Base-by-base conservation (phyloP, 208 protist genomes). In the Angomonas deanei region DNA sequence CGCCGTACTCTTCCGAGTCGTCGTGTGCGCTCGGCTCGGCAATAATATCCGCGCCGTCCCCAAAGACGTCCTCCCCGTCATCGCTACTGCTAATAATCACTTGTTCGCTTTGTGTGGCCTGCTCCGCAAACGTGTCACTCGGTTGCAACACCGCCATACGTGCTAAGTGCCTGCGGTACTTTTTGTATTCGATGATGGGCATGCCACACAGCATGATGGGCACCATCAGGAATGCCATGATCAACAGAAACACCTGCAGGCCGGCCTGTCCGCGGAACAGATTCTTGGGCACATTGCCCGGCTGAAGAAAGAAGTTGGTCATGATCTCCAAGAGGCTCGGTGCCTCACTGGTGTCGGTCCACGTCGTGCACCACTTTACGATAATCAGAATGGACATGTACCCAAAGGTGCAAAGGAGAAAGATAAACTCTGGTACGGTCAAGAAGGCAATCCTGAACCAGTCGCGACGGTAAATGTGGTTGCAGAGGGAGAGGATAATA, bases 331-430 rank as follows among this genome's bases (percentile, higher is more conserved):
- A 84, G 1, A 98, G 63, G 23, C 70, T 82, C 6, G 94, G 92
- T 0, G 89, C 82, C 49, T 79, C 70, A 61, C 74, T 59, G n/a
- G 74, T 82, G 64, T 70, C 78, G 30, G 79, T 67, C 74, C 82
- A 85, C 30, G 53, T 21, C 27, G 66, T 84, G 54, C 56, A 74
- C 97, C 97, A 99, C 84, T 99, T 99, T 56, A 94, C 72, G 42
- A 99, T 76, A 55, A 99, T 99, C 15, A 99, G 71, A 62, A 99
- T 74, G 26, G 81, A 78, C 84, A 99, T 94, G 78, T 99, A 99
- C 48, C 97, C 96, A 68, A 98, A 98, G 32, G 96, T 97, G 33
- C 58, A 75, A 26, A 80, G 47, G 6, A 99, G 70, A 75, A 99
- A 99, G n/a, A 99, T 46, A 1, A 99, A 72, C 86, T 99, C 91